Evolutionary conservation across 1,139 yeast genomes (phyloP).

Genomic region (Hanseniaspora uvarum): DNA sequence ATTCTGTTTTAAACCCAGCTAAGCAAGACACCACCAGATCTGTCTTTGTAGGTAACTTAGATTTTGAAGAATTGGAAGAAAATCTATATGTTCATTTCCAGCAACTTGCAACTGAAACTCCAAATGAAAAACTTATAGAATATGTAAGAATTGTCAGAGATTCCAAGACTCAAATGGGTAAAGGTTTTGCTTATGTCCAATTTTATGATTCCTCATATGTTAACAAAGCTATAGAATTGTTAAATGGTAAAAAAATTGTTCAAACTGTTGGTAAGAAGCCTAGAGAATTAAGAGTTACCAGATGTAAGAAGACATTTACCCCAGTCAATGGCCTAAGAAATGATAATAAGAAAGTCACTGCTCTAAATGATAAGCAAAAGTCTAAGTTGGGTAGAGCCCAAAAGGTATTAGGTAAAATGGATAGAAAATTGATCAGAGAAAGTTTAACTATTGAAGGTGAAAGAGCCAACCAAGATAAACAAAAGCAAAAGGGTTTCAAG

Average conservation of each 20-base stretch:
- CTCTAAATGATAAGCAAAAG: conserved; percentile 52
- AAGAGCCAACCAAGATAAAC: conserved; percentile 63
- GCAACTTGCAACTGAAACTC: conserved; percentile 40
- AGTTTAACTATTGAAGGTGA: conserved; percentile 54
- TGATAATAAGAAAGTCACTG: conserved; percentile 26
- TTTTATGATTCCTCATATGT: conserved; percentile 74
- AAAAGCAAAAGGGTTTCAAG: conserved; percentile 29
- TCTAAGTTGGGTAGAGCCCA: conserved; percentile 74
- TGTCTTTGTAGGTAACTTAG: conserved; percentile 86
- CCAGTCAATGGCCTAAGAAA: conserved; percentile 25
- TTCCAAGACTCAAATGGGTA: conserved; percentile 85
- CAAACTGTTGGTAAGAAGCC: conserved; percentile 37
- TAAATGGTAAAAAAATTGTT: conserved; percentile 59
- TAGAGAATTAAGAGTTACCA: conserved; percentile 65
- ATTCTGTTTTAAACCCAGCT: conserved; percentile 83
- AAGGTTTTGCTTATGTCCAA: conserved; percentile 94
- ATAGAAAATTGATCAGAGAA: conserved; percentile 54
- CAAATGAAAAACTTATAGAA: conserved; percentile 40
- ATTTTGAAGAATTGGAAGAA: conserved; percentile 88
- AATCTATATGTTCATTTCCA: conserved; percentile 75
- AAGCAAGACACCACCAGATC: conserved; percentile 75
- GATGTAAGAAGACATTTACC: conserved; percentile 54
- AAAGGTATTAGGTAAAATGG: conserved; percentile 67
- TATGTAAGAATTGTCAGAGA: conserved; percentile 87
- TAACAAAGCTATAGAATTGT: conserved; percentile 58